These are phyloP conservation scores for Dittrichia graveolens DNA, from an alignment of 129 eudicot species.

Conservation along the genomic window DNA sequence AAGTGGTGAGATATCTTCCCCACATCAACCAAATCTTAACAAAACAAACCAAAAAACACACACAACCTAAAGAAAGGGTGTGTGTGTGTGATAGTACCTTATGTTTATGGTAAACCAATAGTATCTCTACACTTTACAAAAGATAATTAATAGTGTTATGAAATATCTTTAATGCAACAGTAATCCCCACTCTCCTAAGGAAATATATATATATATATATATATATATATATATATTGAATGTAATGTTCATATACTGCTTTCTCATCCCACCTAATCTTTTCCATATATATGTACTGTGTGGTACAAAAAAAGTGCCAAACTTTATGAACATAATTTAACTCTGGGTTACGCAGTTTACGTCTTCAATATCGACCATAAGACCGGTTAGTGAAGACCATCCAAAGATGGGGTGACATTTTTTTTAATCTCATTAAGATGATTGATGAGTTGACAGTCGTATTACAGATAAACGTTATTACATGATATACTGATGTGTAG, in stretches of 20 bases:
- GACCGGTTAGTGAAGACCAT: too few relatives aligned
- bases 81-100: neutral
- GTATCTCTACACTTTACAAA: slow-evolving; percentile 25
- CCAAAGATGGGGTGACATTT: too few relatives aligned
- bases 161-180: slow-evolving; percentile 24
- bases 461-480: neutral
- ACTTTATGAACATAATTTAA: too few relatives aligned
- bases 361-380: too few relatives aligned
- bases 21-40: slow-evolving; percentile 39
- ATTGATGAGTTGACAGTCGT: neutral
- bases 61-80: slow-evolving; percentile 12
- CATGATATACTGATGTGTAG: neutral
- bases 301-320: neutral
- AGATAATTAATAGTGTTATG: slow-evolving; percentile 18
- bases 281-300: neutral
- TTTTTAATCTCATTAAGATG: too few relatives aligned
- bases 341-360: too few relatives aligned
- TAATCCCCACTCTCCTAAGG: slow-evolving; percentile 20
- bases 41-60: slow-evolving; percentile 37
- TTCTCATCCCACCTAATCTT: slow-evolving; percentile 25
- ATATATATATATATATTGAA: too few relatives aligned
- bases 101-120: slow-evolving; percentile 33
- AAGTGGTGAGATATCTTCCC: slow-evolving; percentile 46
- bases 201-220: too few relatives aligned
- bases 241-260: slow-evolving; percentile 7